Base-by-base conservation (phyloP, 2,329 filamentous ascomycete species). In the Pyrenophora seminiperda region DNA sequence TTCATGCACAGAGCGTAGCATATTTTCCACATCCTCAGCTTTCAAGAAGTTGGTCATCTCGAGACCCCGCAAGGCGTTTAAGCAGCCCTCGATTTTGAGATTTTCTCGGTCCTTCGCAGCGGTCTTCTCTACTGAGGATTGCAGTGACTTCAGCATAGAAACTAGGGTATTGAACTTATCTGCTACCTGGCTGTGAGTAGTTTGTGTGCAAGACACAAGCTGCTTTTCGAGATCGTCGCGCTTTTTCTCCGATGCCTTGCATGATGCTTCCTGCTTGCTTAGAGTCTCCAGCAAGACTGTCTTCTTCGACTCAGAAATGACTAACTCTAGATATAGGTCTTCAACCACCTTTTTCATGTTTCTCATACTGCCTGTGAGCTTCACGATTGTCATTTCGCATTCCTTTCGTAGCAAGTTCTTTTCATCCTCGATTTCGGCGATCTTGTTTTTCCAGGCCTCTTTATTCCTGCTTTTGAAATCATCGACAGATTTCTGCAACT, bases 201-300 rank as follows among this genome's bases (percentile, higher is more conserved):
- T 40, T 5, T 62, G 60, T 6, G 66, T 11, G 13, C 45, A 42
- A 9, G 59, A 49, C 13, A 61, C 24, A 5, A 67, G 32, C 17
- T 62, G 55, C 17, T 58, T 47, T 19, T 70, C 66, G 1, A 69
- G 49, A 3, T 65, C 37, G 6, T 50, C 42, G 22, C 65, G 48
- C 31, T 50, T 65, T 24, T 38, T 41, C 34, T 54, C 61, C 39
- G 71, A 66, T 6, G 63, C 54, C 24, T 62, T 41, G 22, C 58
- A 48, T 22, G 62, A 42, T 3, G 17, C 15, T 5, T 34, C 41
- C 30, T 59, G 55, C 32, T 49, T 50, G 0, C 41, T 24, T 9
- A 72, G 37, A 4, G 41, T 49, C 11, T 60, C 10, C 5, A 41
- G 22, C 18, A 68, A 44, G 14, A 46, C 13, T 5, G 22, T 36